phyloP scores from a whole-genome alignment of 352 stramenopile species.

The Aphanomyces invadans region DNA sequence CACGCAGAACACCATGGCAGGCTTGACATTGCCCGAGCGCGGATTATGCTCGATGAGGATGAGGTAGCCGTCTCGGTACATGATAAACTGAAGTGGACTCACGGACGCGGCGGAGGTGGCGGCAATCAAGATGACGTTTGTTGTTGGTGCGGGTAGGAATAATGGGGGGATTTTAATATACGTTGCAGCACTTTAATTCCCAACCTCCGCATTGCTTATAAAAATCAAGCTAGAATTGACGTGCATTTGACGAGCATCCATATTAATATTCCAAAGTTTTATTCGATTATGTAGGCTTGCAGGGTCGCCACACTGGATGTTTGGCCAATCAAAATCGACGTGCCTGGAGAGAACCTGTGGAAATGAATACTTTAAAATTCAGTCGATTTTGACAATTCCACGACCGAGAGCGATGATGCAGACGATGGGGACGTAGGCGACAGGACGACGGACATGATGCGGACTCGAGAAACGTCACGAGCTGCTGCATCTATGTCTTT shows the following conservation, averaged over 20 bases:
- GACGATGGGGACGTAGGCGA: no score
- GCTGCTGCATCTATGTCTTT: no score
- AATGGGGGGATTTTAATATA: no score
- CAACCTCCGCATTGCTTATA: not conserved
- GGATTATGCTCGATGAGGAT: slow-evolving; percentile 30
- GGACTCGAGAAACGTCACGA: no score
- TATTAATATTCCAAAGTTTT: not conserved
- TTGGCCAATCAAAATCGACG: not conserved
- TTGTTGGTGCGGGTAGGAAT: no score
- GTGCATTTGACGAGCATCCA: not conserved
- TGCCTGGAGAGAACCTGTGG: not conserved
- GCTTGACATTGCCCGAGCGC: not conserved
- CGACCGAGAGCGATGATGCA: not conserved
- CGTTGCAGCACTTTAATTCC: not conserved
- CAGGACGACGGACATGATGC: no score
- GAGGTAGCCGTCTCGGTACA: slow-evolving; percentile 78
- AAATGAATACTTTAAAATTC: not conserved
- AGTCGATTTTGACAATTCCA: not conserved
- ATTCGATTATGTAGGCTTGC: no score
- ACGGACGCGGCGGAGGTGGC: not conserved
- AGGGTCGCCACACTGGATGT: not conserved
- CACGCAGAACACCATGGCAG: slow-evolving; percentile 51
- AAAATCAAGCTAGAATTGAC: not conserved
- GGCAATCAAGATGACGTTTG: not conserved
- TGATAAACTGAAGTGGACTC: no score